Evolutionary conservation across 2,329 filamentous ascomycete species (phyloP).

Genomic region (Curvularia verruculosa): DNA sequence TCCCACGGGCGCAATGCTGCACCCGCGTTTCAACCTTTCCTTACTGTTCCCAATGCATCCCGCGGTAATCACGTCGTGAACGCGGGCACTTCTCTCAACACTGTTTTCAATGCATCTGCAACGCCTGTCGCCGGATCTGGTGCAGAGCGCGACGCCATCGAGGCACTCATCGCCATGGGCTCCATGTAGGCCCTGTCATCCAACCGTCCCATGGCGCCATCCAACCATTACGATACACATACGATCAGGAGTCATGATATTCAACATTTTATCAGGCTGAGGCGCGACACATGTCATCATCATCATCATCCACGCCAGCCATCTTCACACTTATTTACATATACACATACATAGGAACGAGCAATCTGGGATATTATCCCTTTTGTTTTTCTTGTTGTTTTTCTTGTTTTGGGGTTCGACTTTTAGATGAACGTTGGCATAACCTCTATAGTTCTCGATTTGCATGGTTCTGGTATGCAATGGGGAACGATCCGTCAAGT

Average conservation of each 20-base stretch:
- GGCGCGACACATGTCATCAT: background rate
- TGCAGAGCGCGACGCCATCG: constrained; percentile 79
- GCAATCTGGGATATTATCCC: background rate
- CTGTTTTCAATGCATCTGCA: constrained; percentile 35
- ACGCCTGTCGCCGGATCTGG: constrained; percentile 37
- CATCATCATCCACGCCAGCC: background rate
- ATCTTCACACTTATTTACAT: background rate
- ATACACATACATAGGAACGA: background rate
- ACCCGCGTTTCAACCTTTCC: constrained; percentile 34
- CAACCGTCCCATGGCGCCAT: background rate
- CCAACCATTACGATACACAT: background rate
- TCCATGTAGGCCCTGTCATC: constrained; percentile 57
- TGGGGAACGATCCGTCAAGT: constrained; percentile 49
- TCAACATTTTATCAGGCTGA: constrained; percentile 10
- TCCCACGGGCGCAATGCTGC: constrained; percentile 21
- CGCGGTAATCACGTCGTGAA: constrained; percentile 37
- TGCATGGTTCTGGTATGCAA: constrained; percentile 26
- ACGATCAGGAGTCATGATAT: background rate
- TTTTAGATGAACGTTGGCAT: constrained; percentile 29
- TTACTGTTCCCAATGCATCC: constrained; percentile 42
- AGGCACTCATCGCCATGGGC: constrained; percentile 79
- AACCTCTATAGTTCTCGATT: constrained; percentile 17
- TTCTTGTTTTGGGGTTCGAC: background rate
- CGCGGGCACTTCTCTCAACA: constrained; percentile 26
- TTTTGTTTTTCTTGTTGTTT: constrained; percentile 11